Conservation (phyloP, 2,329 filamentous ascomycete species). For the Fusarium redolens region DNA sequence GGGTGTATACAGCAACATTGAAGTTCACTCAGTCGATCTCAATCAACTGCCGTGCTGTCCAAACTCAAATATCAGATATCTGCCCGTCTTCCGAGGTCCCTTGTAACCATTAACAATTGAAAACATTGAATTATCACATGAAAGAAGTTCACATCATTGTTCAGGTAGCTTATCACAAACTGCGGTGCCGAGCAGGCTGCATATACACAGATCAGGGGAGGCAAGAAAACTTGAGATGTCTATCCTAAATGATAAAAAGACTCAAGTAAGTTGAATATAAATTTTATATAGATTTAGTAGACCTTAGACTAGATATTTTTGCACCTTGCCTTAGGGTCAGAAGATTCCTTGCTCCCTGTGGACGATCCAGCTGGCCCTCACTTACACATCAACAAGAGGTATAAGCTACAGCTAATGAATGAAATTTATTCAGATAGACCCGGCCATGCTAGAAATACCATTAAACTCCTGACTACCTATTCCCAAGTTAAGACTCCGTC, state of each 20-base stretch:
- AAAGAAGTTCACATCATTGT: neutral
- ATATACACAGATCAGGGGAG: neutral
- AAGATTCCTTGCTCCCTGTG: neutral
- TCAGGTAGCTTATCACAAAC: neutral
- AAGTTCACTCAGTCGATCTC: neutral
- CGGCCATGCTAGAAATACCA: constrained; percentile 4
- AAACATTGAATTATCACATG: neutral
- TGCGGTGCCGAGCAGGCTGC: neutral
- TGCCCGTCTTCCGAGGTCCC: neutral
- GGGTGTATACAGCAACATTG: neutral
- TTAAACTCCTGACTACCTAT: neutral
- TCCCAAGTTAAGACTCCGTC: neutral
- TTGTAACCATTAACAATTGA: neutral
- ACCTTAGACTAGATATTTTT: neutral
- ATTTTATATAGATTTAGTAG: neutral
- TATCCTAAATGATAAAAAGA: neutral
- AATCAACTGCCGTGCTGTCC: neutral
- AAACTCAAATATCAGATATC: neutral
- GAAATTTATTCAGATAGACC: constrained; percentile 1
- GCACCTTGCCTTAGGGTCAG: neutral
- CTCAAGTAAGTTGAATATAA: neutral
- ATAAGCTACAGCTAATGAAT: neutral
- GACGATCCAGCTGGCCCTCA: neutral
- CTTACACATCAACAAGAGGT: neutral
- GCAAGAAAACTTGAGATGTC: neutral